Evolutionary conservation across 139 green algal genomes (phyloP).

Genomic region (Micromonas pusilla): DNA sequence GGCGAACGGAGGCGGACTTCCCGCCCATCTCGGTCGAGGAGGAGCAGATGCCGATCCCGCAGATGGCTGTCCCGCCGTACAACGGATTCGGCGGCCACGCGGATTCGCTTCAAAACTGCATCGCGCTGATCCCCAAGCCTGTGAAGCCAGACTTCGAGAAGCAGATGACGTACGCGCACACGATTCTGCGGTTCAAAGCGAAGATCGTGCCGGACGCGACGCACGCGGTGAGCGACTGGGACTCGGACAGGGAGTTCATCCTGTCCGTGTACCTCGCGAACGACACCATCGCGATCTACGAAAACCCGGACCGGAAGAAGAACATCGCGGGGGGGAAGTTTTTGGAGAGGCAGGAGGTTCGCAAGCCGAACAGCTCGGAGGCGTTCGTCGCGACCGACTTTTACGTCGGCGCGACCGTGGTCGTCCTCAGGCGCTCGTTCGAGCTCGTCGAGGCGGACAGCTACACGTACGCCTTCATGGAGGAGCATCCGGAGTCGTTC

Average conservation of each 20-base stretch:
- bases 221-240: conserved; percentile 23
- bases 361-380: conserved; percentile 12
- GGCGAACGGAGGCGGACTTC: conserved; percentile 51
- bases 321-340: conserved; percentile 85
- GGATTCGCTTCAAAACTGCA: conserved; percentile 39
- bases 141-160: conserved; percentile 27
- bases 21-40: conserved; percentile 53
- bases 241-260: conserved; percentile 70
- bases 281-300: conserved; percentile 78
- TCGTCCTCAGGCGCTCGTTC: conserved; percentile 69
- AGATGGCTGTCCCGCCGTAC: conserved; percentile 40
- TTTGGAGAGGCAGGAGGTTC: conserved; percentile 63
- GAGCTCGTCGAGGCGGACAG: conserved; percentile 73
- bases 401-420: conserved; percentile 60
- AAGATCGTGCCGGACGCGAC: conserved; percentile 18
- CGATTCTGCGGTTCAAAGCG: conserved; percentile 27
- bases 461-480: conserved; percentile 81
- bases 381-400: conserved; percentile 51
- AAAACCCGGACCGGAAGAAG: conserved; percentile 72
- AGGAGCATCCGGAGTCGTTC: conserved; percentile 39
- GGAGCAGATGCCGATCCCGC: neutral
- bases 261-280: conserved; percentile 84
- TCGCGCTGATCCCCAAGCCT: conserved; percentile 39
- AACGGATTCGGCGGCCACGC: conserved; percentile 33
- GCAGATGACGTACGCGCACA: conserved; percentile 20